These are phyloP conservation scores for Globisporangium canariense DNA, from an alignment of 352 stramenopile species.

Conservation along the genomic window DNA sequence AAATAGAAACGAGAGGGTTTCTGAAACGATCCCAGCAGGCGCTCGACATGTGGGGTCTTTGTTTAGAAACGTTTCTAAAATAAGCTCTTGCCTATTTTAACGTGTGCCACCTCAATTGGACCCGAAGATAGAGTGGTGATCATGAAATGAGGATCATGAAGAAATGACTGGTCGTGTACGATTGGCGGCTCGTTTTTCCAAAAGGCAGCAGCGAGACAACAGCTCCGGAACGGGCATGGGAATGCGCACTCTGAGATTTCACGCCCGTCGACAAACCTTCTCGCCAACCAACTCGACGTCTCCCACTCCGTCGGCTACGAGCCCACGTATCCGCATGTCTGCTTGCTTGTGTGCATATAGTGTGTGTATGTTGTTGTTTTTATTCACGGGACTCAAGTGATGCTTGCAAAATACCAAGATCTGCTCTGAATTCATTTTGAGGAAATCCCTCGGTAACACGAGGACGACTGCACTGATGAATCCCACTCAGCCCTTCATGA, in stretches of 20 bases:
- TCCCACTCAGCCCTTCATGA: neutral
- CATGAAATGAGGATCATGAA: neutral
- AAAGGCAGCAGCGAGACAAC: no score
- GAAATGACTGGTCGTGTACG: constrained; percentile 9
- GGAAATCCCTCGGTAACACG: constrained; percentile 80
- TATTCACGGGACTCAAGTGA: constrained; percentile 37
- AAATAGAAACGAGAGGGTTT: neutral
- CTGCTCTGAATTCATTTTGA: constrained; percentile 78
- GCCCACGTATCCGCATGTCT: neutral
- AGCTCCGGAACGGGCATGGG: neutral
- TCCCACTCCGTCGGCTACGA: neutral
- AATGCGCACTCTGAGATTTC: constrained; percentile 7
- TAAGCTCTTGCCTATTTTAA: neutral
- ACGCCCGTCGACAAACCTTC: neutral
- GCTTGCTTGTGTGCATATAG: neutral
- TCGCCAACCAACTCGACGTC: neutral
- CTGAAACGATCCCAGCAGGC: neutral
- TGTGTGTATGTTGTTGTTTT: neutral
- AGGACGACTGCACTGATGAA: constrained; percentile 75
- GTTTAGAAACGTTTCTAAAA: constrained; percentile 7
- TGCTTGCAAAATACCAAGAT: constrained; percentile 83
- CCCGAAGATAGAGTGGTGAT: neutral
- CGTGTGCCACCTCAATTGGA: neutral
- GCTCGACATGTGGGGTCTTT: constrained; percentile 7
- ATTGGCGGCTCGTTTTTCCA: neutral